Base-by-base conservation (phyloP, 2,329 filamentous ascomycete genomes). In the Arachnopeziza araneosa region DNA sequence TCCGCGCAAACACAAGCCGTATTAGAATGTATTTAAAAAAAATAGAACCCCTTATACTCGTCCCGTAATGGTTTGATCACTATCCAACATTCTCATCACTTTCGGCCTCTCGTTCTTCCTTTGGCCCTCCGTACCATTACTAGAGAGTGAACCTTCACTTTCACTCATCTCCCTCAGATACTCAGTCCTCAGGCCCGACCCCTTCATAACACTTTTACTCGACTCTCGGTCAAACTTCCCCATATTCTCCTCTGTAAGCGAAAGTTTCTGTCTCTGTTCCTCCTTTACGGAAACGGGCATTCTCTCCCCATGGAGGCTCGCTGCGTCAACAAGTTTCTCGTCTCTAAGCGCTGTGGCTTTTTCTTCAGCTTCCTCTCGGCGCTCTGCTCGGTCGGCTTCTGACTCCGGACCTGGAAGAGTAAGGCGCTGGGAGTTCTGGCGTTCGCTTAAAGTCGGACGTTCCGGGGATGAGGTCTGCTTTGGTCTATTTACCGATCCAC, bases 201-300 rank as follows among this genome's bases (percentile, higher is more conserved):
- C 54, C 14, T 26, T 12, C 23, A 22, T 24, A 9, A 50, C 55
- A 21, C 36, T 44, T 30, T 26, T 32, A 44, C 52, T 56, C 12
- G 36, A 62, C 50, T 78, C 74, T 59, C 71, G 72, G 59, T 75
- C 75, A 52, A 83, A 66, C 62, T 74, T 80, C 44, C 77, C 79
- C 53, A 84, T 72, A 64, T 84, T 84, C 67, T 81, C 81, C 63
- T 81, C 78, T 1, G 81, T 84, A 62, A 84, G 66, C 5, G 36
- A 44, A 44, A 44, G 36, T 44, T 44, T 44, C 17, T 44, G 12
- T 76, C 76, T 58, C 82, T 78, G 2, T 76, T 76, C 49, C 24
- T 60, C 21, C 23, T 21, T 23, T 54, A 26, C 22, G 60, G 53
- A 12, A 57, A 24, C 10, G 26, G 17, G 6, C 3, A 44, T 54